Conservation (phyloP, 345 rosid species). For the Clausena lansium region DNA sequence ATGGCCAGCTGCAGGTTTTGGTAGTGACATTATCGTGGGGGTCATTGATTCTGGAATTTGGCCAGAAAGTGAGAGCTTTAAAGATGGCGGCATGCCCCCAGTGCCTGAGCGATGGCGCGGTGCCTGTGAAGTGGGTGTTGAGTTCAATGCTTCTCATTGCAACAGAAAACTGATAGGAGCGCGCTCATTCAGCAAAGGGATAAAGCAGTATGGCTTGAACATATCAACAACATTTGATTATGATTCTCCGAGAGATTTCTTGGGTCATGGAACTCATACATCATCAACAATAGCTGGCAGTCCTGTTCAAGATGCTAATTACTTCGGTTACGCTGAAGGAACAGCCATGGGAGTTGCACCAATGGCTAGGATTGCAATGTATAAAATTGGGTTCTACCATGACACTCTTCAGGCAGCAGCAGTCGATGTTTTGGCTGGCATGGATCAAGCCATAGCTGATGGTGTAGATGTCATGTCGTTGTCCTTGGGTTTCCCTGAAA, state of each 20-base stretch:
- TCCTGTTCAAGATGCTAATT: conserved; percentile 23
- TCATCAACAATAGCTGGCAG: conserved; percentile 49
- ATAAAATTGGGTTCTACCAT: conserved; percentile 35
- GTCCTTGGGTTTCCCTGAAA: conserved; percentile 34
- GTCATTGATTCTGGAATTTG: conserved; percentile 49
- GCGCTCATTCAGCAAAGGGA: conserved; percentile 43
- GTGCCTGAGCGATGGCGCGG: conserved; percentile 48
- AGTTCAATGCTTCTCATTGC: conserved; percentile 43
- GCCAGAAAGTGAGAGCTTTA: conserved; percentile 52
- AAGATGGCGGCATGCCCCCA: conserved; percentile 36
- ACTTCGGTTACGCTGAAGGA: conserved; percentile 54
- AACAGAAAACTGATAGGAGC: conserved; percentile 50
- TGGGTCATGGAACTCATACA: conserved; percentile 53
- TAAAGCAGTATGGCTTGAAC: conserved; percentile 30
- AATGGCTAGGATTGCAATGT: conserved; percentile 56
- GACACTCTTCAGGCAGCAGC: conserved; percentile 31
- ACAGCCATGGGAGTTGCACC: conserved; percentile 46
- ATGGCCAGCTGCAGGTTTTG: conserved; percentile 44
- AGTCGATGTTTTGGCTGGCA: conserved; percentile 26
- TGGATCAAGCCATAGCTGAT: conserved; percentile 45
- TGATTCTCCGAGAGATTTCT: conserved; percentile 49
- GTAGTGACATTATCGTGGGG: conserved; percentile 40
- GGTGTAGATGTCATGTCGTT: conserved; percentile 46
- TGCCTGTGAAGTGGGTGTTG: conserved; percentile 34
- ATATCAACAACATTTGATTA: conserved; percentile 37